A percentile compares a stretch with the other conserved stretches of the same genome.
Conservation (phyloP, 2,329 filamentous ascomycete genomes). For the Monilinia polystroma region DNA sequence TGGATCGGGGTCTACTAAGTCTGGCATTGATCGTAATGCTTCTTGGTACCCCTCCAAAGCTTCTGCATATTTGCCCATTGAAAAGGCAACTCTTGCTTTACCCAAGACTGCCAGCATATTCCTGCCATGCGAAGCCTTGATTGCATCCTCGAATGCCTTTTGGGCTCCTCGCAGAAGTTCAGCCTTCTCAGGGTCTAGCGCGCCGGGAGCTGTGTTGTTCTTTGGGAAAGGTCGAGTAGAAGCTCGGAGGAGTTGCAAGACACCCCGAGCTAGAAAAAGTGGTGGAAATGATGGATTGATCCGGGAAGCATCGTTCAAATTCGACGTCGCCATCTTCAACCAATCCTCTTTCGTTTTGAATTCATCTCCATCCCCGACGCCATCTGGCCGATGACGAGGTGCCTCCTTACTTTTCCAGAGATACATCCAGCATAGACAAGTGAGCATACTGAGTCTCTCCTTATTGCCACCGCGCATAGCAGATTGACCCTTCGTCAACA, state of each 20-base stretch:
- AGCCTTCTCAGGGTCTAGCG: slow-evolving; percentile 67
- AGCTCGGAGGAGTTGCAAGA: slow-evolving; percentile 82
- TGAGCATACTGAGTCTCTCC: slow-evolving; percentile 65
- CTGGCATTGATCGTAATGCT: slow-evolving; percentile 79
- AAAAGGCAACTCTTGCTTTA: slow-evolving; percentile 82
- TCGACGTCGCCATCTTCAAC: slow-evolving; percentile 83
- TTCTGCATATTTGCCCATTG: slow-evolving; percentile 81
- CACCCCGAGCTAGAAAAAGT: slow-evolving; percentile 85
- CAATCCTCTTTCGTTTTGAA: slow-evolving; percentile 91
- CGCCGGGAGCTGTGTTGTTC: slow-evolving; percentile 44
- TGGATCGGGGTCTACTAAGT: slow-evolving; percentile 88
- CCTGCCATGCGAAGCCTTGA: slow-evolving; percentile 76
- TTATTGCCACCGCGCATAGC: slow-evolving; percentile 61
- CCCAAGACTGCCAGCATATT: slow-evolving; percentile 94
- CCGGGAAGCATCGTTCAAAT: slow-evolving; percentile 90
- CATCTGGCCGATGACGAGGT: slow-evolving; percentile 64
- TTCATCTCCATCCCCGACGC: slow-evolving; percentile 59
- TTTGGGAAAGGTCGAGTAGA: slow-evolving; percentile 78
- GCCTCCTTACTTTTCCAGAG: slow-evolving; percentile 69
- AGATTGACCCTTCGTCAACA: slow-evolving; percentile 63
- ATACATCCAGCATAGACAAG: slow-evolving; percentile 69
- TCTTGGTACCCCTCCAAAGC: slow-evolving; percentile 84
- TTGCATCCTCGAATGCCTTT: slow-evolving; percentile 93
- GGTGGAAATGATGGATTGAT: slow-evolving; percentile 92
- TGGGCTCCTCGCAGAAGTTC: slow-evolving; percentile 81